These are phyloP conservation scores for Ogataea henricii DNA, from an alignment of 805 yeast genomes.

Conservation along the genomic window DNA sequence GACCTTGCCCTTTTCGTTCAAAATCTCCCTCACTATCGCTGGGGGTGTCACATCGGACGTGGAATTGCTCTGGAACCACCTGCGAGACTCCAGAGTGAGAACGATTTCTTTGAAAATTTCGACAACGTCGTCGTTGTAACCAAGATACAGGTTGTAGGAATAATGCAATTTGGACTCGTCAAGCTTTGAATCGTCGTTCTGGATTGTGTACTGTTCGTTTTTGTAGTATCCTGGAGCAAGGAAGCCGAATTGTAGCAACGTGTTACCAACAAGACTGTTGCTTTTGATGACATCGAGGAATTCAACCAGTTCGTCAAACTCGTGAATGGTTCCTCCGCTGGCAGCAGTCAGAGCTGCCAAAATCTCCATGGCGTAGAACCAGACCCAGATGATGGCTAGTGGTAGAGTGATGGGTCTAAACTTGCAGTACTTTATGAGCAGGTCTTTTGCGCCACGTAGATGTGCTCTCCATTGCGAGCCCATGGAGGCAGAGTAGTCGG, in stretches of 20 bases:
- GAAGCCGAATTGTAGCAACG: constrained; percentile 33
- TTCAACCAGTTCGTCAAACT: constrained; percentile 48
- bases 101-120: constrained; percentile 35
- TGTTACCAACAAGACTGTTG: constrained; percentile 24
- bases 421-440: constrained; percentile 51
- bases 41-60: constrained; percentile 7
- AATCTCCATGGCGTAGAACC: constrained; percentile 65
- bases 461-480: constrained; percentile 71
- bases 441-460: constrained; percentile 65
- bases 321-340: constrained; percentile 60
- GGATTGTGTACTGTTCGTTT: constrained; percentile 2
- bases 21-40: constrained; percentile 15
- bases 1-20: constrained; percentile 27
- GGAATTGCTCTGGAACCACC: constrained; percentile 16
- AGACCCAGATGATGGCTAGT: constrained; percentile 42
- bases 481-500: constrained; percentile 59
- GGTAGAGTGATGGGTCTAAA: constrained; percentile 37
- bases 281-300: constrained; percentile 34
- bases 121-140: constrained; percentile 38
- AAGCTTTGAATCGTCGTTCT: neutral
- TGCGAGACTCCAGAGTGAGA: constrained; percentile 31
- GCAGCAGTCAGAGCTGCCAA: constrained; percentile 61
- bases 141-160: constrained; percentile 35
- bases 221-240: constrained; percentile 29
- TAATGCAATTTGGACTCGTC: constrained; percentile 3